A percentile compares a stretch with the other conserved stretches of the same genome.
Conservation (phyloP, 1,284 basidiomycete genomes). For the Neolentinus lepideus region DNA sequence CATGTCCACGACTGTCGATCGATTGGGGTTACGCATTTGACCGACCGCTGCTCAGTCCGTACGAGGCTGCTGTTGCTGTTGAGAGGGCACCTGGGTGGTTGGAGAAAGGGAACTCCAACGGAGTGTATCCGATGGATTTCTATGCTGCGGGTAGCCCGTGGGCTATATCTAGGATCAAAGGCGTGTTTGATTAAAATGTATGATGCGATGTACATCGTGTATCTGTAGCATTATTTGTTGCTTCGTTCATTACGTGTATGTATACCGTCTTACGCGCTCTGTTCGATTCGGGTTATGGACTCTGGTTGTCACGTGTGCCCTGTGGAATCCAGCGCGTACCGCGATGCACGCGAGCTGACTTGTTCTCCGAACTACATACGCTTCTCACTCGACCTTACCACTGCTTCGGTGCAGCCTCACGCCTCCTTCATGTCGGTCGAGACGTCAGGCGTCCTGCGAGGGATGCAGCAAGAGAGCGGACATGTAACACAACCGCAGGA, state of each 20-base stretch:
- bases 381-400: no score
- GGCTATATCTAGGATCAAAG: slow-evolving; percentile 54
- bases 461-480: neutral
- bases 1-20: slow-evolving; percentile 92
- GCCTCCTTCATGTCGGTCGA: neutral
- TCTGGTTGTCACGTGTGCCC: no score
- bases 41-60: slow-evolving; percentile 86
- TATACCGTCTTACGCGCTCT: no score
- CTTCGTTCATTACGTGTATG: neutral
- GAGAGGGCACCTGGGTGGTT: slow-evolving; percentile 68
- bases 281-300: no score
- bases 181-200: slow-evolving; percentile 15
- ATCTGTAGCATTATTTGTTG: neutral
- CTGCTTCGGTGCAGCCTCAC: no score
- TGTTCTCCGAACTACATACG: no score
- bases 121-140: slow-evolving; percentile 93
- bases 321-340: no score
- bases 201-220: slow-evolving; percentile 1
- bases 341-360: no score
- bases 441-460: neutral
- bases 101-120: slow-evolving; percentile 25
- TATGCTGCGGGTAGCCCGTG: slow-evolving; percentile 76
- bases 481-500: slow-evolving; percentile 26
- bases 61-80: slow-evolving; percentile 88
- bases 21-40: slow-evolving; percentile 99